These are phyloP conservation scores for Acmispon strigosus DNA, from an alignment of 306 rosid genomes.

Conservation along the genomic window DNA sequence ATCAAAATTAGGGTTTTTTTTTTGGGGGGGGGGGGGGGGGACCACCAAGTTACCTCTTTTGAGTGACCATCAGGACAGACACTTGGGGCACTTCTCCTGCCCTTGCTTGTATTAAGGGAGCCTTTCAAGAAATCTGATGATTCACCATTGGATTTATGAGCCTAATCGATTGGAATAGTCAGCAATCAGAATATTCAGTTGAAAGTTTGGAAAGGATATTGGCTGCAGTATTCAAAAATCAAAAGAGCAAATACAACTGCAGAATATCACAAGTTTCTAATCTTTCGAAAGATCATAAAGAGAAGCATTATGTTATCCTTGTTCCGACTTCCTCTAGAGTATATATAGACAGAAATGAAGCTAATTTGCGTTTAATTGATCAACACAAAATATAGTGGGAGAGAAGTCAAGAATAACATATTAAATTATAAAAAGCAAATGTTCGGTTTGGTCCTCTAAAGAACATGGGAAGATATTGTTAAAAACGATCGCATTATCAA, in stretches of 20 bases:
- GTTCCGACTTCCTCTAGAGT: background rate
- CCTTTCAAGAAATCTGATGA: conserved; percentile 24
- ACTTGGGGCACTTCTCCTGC: conserved; percentile 19
- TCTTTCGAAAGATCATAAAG: background rate
- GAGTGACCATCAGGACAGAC: conserved; percentile 13
- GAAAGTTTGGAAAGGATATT: background rate
- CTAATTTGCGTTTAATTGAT: background rate
- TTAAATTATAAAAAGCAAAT: background rate
- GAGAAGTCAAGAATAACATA: background rate
- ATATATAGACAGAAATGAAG: too few species aligned
- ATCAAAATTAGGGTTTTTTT: background rate
- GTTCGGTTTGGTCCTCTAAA: background rate
- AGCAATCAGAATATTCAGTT: conserved; percentile 3
- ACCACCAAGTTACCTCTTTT: conserved; percentile 15
- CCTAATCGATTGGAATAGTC: conserved; percentile 17
- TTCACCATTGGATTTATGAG: conserved; percentile 22
- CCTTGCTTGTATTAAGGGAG: conserved; percentile 16
- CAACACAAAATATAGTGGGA: background rate
- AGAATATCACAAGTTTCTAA: background rate
- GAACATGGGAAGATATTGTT: too few species aligned
- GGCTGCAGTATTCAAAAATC: background rate
- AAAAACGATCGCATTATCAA: too few species aligned
- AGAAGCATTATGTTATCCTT: background rate
- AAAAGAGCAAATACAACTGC: conserved; percentile 4
- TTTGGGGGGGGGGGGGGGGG: background rate